Evolutionary conservation across 2,329 filamentous ascomycete genomes (phyloP), one percentile per base, ranked within the genome.

Genomic region (Fusarium sp.): DNA sequence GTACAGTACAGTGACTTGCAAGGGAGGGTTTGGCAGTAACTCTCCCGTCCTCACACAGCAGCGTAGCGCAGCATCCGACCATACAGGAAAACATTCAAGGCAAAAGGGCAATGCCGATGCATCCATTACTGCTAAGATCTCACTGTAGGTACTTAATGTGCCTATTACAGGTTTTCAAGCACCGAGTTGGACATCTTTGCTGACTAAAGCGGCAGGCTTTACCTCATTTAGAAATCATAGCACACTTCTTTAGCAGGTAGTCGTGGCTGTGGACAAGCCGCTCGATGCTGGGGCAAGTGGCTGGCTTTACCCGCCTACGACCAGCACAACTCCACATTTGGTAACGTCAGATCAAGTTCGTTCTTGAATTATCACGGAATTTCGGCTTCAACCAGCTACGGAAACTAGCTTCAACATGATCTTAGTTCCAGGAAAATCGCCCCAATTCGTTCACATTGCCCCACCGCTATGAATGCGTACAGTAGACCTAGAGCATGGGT

Each of bases 301-400:
- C 57, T 66, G 44, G 54, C 31, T 28, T 38, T 33, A 54, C 10
- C 36, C 31, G 30, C 10, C 30, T 23, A 23, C n/a, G 20, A 9
- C 13, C n/a, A 37, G 15, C 15, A 42, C 23, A 18, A n/a, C 44
- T 38, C 46, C 46, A 57, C 57, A 23, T 9, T 56, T 30, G 34
- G 49, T 31, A 52, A 59, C 63, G 62, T 63, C 63, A 62, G 52
- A 58, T 33, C 52, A 63, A 51, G 57, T 62, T 60, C 51, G 15
- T 41, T 40, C 45, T 44, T 56, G 41, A 42, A 65, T 36, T 51
- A 42, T 61, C 31, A 34, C 46, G 41, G 59, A 50, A 51, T 26
- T 64, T 57, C 65, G 50, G 54, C 65, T 53, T 61, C 34, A 38
- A 26, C 26, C 38, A 53, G 56, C 34, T 23, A 18, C 3, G 23